These are phyloP conservation scores for Geosmithia putterillii DNA, from an alignment of 2,329 filamentous ascomycete species.

Conservation along the genomic window DNA sequence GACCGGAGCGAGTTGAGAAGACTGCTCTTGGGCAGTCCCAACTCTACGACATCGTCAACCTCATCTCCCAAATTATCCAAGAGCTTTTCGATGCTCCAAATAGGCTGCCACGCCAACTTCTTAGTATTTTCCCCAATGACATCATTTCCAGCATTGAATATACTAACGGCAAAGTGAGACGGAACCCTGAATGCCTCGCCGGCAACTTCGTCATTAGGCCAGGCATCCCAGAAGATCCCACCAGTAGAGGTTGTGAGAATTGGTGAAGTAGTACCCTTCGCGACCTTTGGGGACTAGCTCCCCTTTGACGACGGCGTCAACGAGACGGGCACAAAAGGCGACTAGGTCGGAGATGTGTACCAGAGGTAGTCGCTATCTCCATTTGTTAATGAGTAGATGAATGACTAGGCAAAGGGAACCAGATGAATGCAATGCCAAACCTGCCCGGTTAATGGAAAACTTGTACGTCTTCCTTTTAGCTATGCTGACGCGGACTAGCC, in stretches of 20 bases:
- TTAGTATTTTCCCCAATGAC: too few relatives aligned
- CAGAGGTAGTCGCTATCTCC: conserved; percentile 1
- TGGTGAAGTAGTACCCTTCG: conserved; percentile 19
- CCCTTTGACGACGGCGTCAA: conserved; percentile 1
- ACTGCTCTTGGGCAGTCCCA: too few relatives aligned
- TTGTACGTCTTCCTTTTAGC: conserved; percentile 14
- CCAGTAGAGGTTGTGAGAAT: conserved; percentile 13
- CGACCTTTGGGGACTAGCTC: conserved; percentile 12
- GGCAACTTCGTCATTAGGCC: conserved; percentile 13
- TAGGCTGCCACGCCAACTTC: too few relatives aligned
- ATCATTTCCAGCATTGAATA: not conserved
- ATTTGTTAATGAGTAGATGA: not conserved
- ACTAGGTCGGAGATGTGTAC: conserved; percentile 18
- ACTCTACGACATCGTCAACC: too few relatives aligned
- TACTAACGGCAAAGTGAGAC: not conserved
- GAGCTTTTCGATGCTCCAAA: too few relatives aligned
- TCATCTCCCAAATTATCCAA: too few relatives aligned
- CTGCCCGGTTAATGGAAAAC: conserved; percentile 10
- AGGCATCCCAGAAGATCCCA: conserved; percentile 16
- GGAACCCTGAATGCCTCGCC: conserved; percentile 17
- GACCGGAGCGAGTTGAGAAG: too few relatives aligned
- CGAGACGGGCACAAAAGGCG: conserved; percentile 14
- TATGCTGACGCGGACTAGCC: conserved; percentile 14
- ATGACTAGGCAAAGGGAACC: too few relatives aligned
- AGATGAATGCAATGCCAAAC: not conserved